phyloP scores from a whole-genome alignment of 2,329 filamentous ascomycete species.

The Magnaporthiopsis rhizophila region DNA sequence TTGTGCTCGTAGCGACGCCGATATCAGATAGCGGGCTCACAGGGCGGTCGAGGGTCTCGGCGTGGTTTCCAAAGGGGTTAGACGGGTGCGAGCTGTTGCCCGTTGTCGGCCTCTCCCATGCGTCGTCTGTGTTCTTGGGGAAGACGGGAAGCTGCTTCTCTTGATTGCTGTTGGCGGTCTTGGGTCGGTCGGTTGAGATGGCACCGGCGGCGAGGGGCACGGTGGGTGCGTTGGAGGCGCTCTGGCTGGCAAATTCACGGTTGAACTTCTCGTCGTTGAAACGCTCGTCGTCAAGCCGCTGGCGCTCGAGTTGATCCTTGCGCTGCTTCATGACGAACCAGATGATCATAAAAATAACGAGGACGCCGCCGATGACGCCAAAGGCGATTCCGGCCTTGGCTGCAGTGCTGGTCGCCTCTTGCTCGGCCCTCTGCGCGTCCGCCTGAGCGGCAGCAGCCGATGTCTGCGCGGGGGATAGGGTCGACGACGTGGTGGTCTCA shows the following conservation, averaged over 20 bases:
- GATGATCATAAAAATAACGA: slow-evolving; percentile 56
- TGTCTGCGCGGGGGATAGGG: slow-evolving; percentile 14
- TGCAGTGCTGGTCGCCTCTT: slow-evolving; percentile 22
- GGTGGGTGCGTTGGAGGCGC: slow-evolving; percentile 8
- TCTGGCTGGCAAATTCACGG: slow-evolving; percentile 27
- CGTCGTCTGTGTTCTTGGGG: slow-evolving; percentile 18
- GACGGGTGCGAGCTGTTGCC: slow-evolving; percentile 40
- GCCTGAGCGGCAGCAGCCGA: background rate
- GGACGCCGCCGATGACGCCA: slow-evolving; percentile 65
- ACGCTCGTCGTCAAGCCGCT: slow-evolving; percentile 33
- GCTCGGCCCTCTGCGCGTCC: background rate
- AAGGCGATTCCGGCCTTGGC: slow-evolving; percentile 77
- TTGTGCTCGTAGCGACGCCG: slow-evolving; percentile 27
- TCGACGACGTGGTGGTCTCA: slow-evolving; percentile 14
- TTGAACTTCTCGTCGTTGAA: slow-evolving; percentile 53
- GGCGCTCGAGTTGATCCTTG: slow-evolving; percentile 56
- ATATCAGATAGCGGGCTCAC: slow-evolving; percentile 28
- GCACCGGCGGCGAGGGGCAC: slow-evolving; percentile 53
- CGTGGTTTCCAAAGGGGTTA: slow-evolving; percentile 65
- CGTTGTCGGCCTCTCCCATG: slow-evolving; percentile 40
- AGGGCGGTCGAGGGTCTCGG: slow-evolving; percentile 37
- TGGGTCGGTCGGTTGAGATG: slow-evolving; percentile 2
- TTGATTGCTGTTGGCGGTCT: background rate
- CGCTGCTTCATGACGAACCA: slow-evolving; percentile 64
- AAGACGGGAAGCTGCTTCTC: background rate